Evolutionary conservation across 495 filamentous ascomycete species (phyloP).

Genomic region (Penicillium arizonense): DNA sequence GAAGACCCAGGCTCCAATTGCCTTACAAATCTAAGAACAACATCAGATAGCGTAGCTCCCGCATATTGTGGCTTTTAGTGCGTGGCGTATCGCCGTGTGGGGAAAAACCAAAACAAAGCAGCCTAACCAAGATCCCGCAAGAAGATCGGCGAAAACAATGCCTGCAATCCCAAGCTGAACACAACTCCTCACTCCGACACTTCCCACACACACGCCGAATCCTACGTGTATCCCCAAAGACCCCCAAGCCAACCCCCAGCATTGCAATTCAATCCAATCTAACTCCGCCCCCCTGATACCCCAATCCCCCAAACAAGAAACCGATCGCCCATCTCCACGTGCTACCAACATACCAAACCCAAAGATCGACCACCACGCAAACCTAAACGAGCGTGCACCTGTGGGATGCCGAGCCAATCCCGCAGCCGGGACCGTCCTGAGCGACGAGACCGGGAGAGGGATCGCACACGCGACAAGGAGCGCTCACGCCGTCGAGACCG

Average conservation of each 20-base stretch:
- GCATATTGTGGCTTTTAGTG: neutral
- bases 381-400: neutral
- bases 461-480: constrained; percentile 25
- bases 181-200: neutral
- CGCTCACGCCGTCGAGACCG: constrained; percentile 19
- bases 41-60: too few relatives aligned
- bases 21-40: neutral
- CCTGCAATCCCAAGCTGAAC: neutral
- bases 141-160: constrained; percentile 5
- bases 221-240: too few relatives aligned
- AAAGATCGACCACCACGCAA: neutral
- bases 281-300: too few relatives aligned
- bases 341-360: neutral
- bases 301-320: neutral
- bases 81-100: constrained; percentile 10
- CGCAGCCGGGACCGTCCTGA: constrained; percentile 41
- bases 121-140: constrained; percentile 2
- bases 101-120: constrained; percentile 27
- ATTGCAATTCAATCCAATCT: too few relatives aligned
- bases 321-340: neutral
- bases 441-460: constrained; percentile 42
- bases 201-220: neutral
- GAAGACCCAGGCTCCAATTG: neutral
- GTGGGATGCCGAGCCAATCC: constrained; percentile 39
- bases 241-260: too few relatives aligned